Conservation (phyloP, 176 grass and related monocot species). For the Olyra latifolia region DNA sequence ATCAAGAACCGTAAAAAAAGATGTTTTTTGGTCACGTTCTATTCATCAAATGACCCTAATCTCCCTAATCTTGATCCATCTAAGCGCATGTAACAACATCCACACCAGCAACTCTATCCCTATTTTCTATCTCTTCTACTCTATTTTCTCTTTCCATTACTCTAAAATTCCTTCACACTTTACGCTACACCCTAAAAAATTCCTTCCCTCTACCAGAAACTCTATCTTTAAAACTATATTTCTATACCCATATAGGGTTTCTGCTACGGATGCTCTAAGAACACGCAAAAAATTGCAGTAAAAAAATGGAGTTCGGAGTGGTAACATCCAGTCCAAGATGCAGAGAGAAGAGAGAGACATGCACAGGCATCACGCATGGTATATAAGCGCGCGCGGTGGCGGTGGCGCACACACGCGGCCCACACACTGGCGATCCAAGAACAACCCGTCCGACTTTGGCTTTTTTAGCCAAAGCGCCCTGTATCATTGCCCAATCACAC, state of each 20-base stretch:
- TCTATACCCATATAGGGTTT: too few relatives aligned
- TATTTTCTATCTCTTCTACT: too few relatives aligned
- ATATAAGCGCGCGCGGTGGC: conserved; percentile 32
- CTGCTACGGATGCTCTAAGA: too few relatives aligned
- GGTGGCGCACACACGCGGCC: neutral
- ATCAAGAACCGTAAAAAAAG: neutral
- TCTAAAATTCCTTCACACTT: too few relatives aligned
- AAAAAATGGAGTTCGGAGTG: neutral
- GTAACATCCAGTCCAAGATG: conserved; percentile 25
- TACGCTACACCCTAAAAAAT: too few relatives aligned
- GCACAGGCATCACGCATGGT: conserved; percentile 20
- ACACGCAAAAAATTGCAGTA: neutral
- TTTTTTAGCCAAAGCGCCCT: conserved; percentile 22
- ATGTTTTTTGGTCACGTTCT: neutral
- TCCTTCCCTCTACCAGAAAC: too few relatives aligned
- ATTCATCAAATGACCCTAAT: neutral
- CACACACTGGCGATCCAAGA: conserved; percentile 41
- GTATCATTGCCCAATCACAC: conserved; percentile 52
- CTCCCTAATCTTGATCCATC: neutral
- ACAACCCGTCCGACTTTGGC: conserved; percentile 41
- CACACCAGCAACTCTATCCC: too few relatives aligned
- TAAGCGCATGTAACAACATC: too few relatives aligned
- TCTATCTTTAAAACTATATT: too few relatives aligned
- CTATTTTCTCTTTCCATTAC: too few relatives aligned
- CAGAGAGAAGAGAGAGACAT: neutral